phyloP scores from a whole-genome alignment of 2,329 filamentous ascomycete genomes.

The Beauveria brongniartii region DNA sequence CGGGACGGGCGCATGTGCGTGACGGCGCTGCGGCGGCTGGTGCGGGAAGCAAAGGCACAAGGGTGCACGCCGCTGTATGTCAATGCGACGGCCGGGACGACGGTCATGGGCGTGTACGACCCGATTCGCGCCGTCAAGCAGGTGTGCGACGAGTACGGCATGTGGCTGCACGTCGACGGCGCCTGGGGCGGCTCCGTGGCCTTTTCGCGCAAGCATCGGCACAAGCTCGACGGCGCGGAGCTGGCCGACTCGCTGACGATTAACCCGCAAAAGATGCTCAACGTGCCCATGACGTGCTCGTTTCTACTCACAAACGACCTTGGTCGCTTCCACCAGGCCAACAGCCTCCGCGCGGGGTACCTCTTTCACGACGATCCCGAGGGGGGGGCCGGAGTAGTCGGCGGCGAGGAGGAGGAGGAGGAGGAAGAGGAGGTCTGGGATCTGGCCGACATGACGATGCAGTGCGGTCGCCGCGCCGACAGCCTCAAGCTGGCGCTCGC shows the following conservation, averaged over 20 bases:
- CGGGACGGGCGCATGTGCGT: conserved; percentile 62
- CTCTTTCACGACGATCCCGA: conserved; percentile 61
- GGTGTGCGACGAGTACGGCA: conserved; percentile 60
- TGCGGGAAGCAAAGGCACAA: conserved; percentile 52
- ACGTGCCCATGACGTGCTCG: conserved; percentile 81
- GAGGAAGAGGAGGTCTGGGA: conserved; percentile 68
- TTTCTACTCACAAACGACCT: conserved; percentile 78
- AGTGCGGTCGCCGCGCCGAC: conserved; percentile 84
- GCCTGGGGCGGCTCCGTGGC: conserved; percentile 81
- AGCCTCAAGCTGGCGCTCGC: conserved; percentile 77
- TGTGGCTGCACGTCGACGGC: conserved; percentile 93
- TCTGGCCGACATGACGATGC: conserved; percentile 82
- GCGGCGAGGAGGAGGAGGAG: conserved; percentile 45
- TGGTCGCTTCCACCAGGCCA: conserved; percentile 68
- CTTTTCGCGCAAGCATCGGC: conserved; percentile 57
- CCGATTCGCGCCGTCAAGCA: conserved; percentile 61
- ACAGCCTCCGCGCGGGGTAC: conserved; percentile 81
- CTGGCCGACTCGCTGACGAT: conserved; percentile 79
- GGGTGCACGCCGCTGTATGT: conserved; percentile 86
- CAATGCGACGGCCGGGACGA: conserved; percentile 94
- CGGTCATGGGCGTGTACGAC: conserved; percentile 84
- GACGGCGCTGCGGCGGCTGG: conserved; percentile 51
- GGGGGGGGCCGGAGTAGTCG: conserved; percentile 18
- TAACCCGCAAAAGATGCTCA: conserved; percentile 97
- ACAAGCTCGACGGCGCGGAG: conserved; percentile 61